Conservation (phyloP, 2,329 filamentous ascomycete genomes). For the Colletotrichum incanum region DNA sequence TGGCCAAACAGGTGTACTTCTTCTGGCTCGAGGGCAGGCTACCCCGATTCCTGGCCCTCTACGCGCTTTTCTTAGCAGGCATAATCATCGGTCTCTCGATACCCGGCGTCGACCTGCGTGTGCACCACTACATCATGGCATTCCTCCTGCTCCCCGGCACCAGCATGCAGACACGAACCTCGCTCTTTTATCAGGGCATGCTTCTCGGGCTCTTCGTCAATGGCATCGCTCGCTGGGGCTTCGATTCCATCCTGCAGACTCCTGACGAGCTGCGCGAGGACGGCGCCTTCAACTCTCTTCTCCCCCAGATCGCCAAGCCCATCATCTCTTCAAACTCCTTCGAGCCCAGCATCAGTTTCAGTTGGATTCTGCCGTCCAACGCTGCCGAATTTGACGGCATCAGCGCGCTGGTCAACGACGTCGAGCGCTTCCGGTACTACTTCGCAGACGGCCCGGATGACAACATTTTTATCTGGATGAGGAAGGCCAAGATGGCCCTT, state of each 20-base stretch:
- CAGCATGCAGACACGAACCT: constrained; percentile 87
- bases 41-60: constrained; percentile 84
- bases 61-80: constrained; percentile 75
- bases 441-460: constrained; percentile 65
- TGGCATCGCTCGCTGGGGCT: constrained; percentile 94
- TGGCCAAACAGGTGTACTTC: constrained; percentile 84
- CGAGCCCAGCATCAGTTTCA: constrained; percentile 77
- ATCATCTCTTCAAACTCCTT: constrained; percentile 58
- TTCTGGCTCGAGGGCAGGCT: constrained; percentile 90
- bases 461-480: constrained; percentile 32
- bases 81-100: constrained; percentile 80
- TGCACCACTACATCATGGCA: constrained; percentile 95
- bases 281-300: constrained; percentile 72
- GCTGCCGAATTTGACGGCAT: constrained; percentile 78
- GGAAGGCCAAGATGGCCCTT: constrained; percentile 29
- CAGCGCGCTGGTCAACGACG: constrained; percentile 87
- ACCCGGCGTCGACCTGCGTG: constrained; percentile 85
- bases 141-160: constrained; percentile 91
- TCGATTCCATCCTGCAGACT: constrained; percentile 90
- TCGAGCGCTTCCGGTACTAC: constrained; percentile 84
- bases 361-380: constrained; percentile 60
- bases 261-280: constrained; percentile 79
- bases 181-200: constrained; percentile 89
- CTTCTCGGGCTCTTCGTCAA: constrained; percentile 94
- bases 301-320: constrained; percentile 69